Evolutionary conservation across 2,329 filamentous ascomycete species (phyloP), one percentile per base, ranked within the genome.

Genomic region (Pseudogymnoascus sp.): DNA sequence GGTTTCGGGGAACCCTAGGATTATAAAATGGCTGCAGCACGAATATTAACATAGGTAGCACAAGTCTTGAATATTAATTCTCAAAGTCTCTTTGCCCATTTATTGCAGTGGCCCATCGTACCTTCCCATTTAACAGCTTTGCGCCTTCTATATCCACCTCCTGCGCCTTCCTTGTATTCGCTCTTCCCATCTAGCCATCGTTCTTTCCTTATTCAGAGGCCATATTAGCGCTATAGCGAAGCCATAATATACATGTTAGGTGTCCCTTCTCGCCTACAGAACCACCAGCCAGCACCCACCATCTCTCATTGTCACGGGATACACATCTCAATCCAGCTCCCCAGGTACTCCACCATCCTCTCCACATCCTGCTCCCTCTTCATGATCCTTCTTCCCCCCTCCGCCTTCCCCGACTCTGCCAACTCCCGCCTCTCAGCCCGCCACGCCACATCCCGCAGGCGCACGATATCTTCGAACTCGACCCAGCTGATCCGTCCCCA

Each of bases 271-370:
- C 28, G 10, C 28, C 23, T 15, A 26, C 21, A n/a, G 28, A 53
- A 5, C 23, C 28, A 57, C n/a, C 28, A 33, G n/a, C 50, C n/a
- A 28, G 23, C 23, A 19, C 9, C 28, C n/a, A 19, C 4, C 28
- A 57, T 33, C 10, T 2, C 28, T 13, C n/a, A 57, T 61, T 61
- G 35, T 68, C 57, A 73, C 23, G 85, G 85, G 68, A 88, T 87
- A 73, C 85, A 88, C 73, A 87, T 87, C 73, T 97, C 93, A 75
- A 97, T 90, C 93, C 93, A 97, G 70, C 86, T 90, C 65, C 90
- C 90, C 57, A 97, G 80, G 75, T 96, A 93, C 68, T 90, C 89
- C 66, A 93, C 80, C 62, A 87, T 78, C 71, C 86, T 85, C 13
- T 81, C 82, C 28, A 61, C 33, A 36, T 61, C 33, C n/a, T 79